phyloP scores from a whole-genome alignment of 768 basidiomycete genomes.

The Naganishia randhawae region DNA sequence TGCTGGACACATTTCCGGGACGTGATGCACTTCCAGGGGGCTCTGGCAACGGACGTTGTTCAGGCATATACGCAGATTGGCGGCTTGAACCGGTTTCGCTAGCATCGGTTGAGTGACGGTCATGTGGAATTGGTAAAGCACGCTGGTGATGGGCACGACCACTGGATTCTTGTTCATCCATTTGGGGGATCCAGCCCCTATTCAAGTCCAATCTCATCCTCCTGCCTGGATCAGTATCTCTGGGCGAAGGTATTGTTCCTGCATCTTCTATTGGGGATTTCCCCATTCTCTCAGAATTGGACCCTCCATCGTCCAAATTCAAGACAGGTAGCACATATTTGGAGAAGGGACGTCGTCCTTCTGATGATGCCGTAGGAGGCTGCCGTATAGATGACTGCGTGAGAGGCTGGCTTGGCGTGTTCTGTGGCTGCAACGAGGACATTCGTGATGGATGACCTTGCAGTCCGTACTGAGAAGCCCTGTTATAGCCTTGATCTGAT shows the following conservation, averaged over 20 bases:
- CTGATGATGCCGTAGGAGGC: not conserved
- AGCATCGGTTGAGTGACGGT: not conserved
- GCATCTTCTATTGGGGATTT: not conserved
- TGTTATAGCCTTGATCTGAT: not conserved
- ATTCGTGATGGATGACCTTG: not conserved
- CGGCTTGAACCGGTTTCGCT: not conserved
- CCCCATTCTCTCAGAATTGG: not conserved
- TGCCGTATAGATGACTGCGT: not conserved
- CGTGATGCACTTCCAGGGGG: not conserved
- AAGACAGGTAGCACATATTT: conserved; percentile 11
- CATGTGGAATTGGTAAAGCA: not conserved
- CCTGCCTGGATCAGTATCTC: not conserved
- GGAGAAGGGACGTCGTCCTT: not conserved
- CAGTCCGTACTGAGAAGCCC: not conserved
- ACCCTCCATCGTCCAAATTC: not conserved
- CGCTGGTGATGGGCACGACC: not conserved
- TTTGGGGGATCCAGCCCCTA: not conserved
- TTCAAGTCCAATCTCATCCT: not conserved
- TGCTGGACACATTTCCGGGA: not conserved
- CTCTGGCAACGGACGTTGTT: conserved; percentile 8
- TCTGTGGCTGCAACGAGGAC: not conserved
- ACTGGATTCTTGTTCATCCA: not conserved
- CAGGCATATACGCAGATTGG: not conserved
- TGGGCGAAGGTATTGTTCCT: not conserved
- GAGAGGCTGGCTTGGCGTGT: not conserved